phyloP scores from a whole-genome alignment of 139 green algal species.

The Haematococcus lacustris region DNA sequence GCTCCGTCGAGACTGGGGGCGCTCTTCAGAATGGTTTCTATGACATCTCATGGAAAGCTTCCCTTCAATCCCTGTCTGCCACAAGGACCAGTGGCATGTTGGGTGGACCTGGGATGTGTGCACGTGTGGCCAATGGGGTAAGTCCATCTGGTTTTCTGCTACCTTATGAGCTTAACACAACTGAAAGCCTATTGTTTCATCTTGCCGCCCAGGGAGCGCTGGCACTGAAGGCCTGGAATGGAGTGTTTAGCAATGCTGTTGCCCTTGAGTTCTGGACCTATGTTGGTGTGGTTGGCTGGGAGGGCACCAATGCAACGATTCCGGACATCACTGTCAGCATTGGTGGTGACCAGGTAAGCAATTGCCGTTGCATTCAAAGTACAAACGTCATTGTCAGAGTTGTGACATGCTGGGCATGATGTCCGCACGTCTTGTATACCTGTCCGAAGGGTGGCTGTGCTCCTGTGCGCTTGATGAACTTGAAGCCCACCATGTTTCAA shows the following conservation, averaged over 20 bases:
- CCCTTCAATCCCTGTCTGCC: too few relatives aligned
- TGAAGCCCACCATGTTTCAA: conserved; percentile 11
- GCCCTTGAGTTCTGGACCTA: conserved; percentile 11
- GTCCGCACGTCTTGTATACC: not conserved
- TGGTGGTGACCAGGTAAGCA: conserved; percentile 11
- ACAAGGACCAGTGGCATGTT: not conserved
- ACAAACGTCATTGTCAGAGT: not conserved
- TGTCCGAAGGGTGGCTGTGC: conserved; percentile 20
- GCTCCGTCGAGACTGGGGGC: too few relatives aligned
- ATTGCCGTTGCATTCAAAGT: not conserved
- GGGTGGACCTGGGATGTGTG: not conserved
- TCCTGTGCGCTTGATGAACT: conserved; percentile 14
- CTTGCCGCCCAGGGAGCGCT: too few relatives aligned
- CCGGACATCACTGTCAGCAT: conserved; percentile 30
- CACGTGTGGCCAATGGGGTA: too few relatives aligned
- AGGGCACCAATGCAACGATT: conserved; percentile 10
- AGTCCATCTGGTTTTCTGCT: not conserved
- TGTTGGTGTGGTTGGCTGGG: conserved; percentile 8
- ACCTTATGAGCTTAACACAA: not conserved
- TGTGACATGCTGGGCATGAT: not conserved
- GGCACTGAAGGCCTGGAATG: too few relatives aligned
- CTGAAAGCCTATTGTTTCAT: not conserved
- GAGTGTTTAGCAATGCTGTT: conserved; percentile 3
- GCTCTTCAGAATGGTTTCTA: too few relatives aligned
- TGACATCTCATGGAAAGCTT: too few relatives aligned